phyloP scores from a whole-genome alignment of 2,329 filamentous ascomycete genomes.

The Orbilia javanica region DNA sequence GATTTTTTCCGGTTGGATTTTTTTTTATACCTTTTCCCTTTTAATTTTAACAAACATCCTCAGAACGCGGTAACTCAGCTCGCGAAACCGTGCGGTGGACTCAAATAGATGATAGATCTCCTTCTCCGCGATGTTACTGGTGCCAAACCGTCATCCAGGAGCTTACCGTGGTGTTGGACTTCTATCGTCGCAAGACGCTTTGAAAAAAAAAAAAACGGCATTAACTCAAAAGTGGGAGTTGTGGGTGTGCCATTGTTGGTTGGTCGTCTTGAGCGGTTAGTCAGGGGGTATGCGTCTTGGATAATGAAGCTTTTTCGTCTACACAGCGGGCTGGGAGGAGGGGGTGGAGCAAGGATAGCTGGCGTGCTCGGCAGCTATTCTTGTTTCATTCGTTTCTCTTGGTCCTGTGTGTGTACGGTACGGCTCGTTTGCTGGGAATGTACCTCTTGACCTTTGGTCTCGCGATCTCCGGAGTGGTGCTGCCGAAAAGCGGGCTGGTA shows the following conservation, averaged over 20 bases:
- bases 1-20: neutral
- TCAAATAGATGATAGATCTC: neutral
- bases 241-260: too few relatives aligned
- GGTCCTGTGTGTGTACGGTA: neutral
- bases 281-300: too few relatives aligned
- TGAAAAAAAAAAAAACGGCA: too few relatives aligned
- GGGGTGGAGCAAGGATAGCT: neutral
- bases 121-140: slow-evolving; percentile 21
- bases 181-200: too few relatives aligned
- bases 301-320: neutral
- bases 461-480: neutral
- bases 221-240: too few relatives aligned
- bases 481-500: neutral
- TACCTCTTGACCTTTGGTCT: neutral
- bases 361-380: slow-evolving; percentile 14
- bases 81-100: slow-evolving; percentile 22
- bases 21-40: neutral
- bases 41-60: neutral
- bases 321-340: slow-evolving; percentile 3
- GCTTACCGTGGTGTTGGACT: too few relatives aligned
- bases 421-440: neutral
- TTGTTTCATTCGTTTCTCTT: neutral
- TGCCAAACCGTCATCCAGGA: too few relatives aligned
- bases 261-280: too few relatives aligned
- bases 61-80: slow-evolving; percentile 35